Percentiles rank a stretch among this genome's conserved stretches.
These are phyloP conservation scores for Chrysoporthe austroafricana DNA, from an alignment of 2,329 filamentous ascomycete genomes.

Conservation along the genomic window DNA sequence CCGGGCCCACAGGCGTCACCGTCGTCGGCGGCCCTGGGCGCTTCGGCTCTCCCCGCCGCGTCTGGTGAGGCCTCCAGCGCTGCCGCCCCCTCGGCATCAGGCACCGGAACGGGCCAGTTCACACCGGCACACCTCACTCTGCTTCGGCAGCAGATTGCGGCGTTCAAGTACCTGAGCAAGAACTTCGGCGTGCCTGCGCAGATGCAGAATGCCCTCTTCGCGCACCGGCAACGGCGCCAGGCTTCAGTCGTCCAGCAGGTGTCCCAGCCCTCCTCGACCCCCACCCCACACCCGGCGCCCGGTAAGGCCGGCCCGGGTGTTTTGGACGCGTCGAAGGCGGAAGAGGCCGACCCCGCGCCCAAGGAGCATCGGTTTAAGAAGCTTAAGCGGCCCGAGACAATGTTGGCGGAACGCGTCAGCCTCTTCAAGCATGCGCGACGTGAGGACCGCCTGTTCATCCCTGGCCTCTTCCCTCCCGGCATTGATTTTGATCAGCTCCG, in stretches of 20 bases:
- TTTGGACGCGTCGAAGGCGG: constrained; percentile 43
- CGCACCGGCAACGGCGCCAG: constrained; percentile 69
- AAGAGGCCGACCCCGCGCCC: constrained; percentile 36
- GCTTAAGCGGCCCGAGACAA: constrained; percentile 69
- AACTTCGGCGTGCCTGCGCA: constrained; percentile 79
- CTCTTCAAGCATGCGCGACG: constrained; percentile 80
- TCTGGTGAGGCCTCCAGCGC: constrained; percentile 41
- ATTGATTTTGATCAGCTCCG: constrained; percentile 85
- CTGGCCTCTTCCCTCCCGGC: constrained; percentile 85
- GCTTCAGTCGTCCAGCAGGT: constrained; percentile 55
- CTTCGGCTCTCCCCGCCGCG: constrained; percentile 45
- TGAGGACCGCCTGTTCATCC: constrained; percentile 77
- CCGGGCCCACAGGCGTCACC: constrained; percentile 40
- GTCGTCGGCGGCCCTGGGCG: constrained; percentile 41
- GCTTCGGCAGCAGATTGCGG: constrained; percentile 83
- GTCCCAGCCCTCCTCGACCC: constrained; percentile 43
- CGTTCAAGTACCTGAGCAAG: constrained; percentile 88
- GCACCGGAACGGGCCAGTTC: constrained; percentile 58
- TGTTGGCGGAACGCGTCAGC: constrained; percentile 65
- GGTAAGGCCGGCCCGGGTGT: constrained; percentile 42
- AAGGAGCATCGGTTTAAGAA: constrained; percentile 67
- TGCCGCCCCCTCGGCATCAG: constrained; percentile 37
- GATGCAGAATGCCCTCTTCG: constrained; percentile 83
- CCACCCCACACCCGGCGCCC: constrained; percentile 41
- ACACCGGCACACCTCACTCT: constrained; percentile 77